Conservation (phyloP, 2,329 filamentous ascomycete genomes). For the Claviceps digitariae region DNA sequence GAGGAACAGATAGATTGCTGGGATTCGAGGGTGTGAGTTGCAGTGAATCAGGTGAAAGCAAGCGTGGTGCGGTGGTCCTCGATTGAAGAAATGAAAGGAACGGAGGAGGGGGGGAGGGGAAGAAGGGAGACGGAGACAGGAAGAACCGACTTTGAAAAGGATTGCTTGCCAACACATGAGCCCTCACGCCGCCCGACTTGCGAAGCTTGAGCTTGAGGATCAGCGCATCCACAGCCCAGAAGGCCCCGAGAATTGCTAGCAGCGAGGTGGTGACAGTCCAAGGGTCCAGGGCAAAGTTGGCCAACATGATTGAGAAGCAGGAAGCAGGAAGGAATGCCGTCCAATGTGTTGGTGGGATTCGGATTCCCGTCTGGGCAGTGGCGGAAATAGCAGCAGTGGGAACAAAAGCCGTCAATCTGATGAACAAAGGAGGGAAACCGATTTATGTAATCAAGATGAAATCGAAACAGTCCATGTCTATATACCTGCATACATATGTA, state of each 20-base stretch:
- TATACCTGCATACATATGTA: too few relatives aligned
- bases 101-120: too few relatives aligned
- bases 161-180: conserved; percentile 3
- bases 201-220: conserved; percentile 1
- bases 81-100: neutral
- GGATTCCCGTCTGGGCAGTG: neutral
- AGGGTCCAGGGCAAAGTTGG: neutral
- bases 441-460: too few relatives aligned
- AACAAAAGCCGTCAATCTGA: too few relatives aligned
- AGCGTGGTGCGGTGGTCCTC: neutral
- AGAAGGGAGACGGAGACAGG: too few relatives aligned
- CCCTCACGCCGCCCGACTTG: conserved; percentile 1
- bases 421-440: too few relatives aligned
- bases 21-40: neutral
- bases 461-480: too few relatives aligned
- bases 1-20: conserved; percentile 4
- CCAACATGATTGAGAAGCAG: neutral
- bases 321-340: neutral
- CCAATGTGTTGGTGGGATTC: neutral
- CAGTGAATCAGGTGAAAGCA: neutral
- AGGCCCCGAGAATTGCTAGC: neutral
- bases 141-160: neutral
- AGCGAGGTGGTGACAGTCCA: neutral
- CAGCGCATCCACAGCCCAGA: conserved; percentile 1
- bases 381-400: neutral